Evolutionary conservation across 2,329 filamentous ascomycete genomes (phyloP).

Genomic region (Diaporthe helianthi): DNA sequence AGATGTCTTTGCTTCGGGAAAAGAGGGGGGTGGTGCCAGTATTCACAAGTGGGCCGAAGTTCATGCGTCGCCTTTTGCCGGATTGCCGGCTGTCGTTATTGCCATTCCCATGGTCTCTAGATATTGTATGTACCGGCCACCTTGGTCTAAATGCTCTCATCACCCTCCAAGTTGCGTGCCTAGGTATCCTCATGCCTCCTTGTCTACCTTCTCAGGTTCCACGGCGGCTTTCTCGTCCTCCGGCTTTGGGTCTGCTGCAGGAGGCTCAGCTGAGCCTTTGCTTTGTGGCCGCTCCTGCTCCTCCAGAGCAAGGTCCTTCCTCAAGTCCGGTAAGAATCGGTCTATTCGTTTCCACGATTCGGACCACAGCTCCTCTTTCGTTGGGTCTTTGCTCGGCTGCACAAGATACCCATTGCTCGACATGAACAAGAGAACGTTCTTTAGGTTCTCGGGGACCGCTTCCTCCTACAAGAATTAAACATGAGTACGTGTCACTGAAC

Average conservation of each 20-base stretch:
- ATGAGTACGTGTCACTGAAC: slow-evolving; percentile 27
- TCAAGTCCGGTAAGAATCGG: slow-evolving; percentile 67
- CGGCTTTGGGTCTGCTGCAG: slow-evolving; percentile 20
- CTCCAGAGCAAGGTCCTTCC: slow-evolving; percentile 63
- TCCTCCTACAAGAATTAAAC: slow-evolving; percentile 70
- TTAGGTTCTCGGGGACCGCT: slow-evolving; percentile 91
- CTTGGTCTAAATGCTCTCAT: slow-evolving; percentile 14
- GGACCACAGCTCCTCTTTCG: slow-evolving; percentile 63
- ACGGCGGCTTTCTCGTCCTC: slow-evolving; percentile 15
- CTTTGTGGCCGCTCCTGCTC: slow-evolving; percentile 41
- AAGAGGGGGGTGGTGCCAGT: background rate
- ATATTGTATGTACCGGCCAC: slow-evolving; percentile 8
- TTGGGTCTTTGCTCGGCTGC: slow-evolving; percentile 65
- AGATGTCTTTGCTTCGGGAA: background rate
- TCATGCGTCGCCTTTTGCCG: background rate
- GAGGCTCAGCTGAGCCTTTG: slow-evolving; percentile 8
- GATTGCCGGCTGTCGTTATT: slow-evolving; percentile 4
- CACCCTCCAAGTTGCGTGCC: too few species aligned
- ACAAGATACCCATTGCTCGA: slow-evolving; percentile 85
- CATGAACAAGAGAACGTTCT: slow-evolving; percentile 97
- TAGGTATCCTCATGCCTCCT: slow-evolving; percentile 23
- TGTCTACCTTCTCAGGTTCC: background rate
- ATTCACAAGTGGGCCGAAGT: background rate
- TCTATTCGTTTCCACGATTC: slow-evolving; percentile 73
- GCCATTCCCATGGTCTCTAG: slow-evolving; percentile 20